Percentiles rank a stretch among this genome's conserved stretches.
phyloP scores from a whole-genome alignment of 345 rosid genomes.

The Sonneratia caseolaris region DNA sequence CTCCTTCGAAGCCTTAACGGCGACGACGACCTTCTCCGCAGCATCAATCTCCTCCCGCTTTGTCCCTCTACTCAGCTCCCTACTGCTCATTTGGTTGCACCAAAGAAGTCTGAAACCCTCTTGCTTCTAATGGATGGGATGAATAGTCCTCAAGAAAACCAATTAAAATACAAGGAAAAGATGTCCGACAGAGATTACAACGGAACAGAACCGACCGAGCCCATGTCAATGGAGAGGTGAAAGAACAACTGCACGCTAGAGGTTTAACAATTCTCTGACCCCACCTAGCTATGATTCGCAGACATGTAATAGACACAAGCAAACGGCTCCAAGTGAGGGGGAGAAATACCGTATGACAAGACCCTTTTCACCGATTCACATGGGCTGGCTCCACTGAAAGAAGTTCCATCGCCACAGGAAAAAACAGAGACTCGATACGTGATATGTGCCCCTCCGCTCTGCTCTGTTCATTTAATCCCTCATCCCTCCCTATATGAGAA shows the following conservation, averaged over 20 bases:
- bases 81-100: slow-evolving; percentile 5
- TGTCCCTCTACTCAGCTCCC: slow-evolving; percentile 29
- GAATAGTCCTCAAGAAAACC: slow-evolving; percentile 9
- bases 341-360: slow-evolving; percentile 33
- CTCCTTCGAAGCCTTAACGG: slow-evolving; percentile 93
- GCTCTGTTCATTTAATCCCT: neutral
- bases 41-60: slow-evolving; percentile 44
- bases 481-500: neutral
- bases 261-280: slow-evolving; percentile 28
- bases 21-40: slow-evolving; percentile 79
- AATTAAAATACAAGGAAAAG: slow-evolving; percentile 1
- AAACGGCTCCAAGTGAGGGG: slow-evolving; percentile 16
- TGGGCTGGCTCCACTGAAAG: slow-evolving; percentile 15
- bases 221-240: slow-evolving; percentile 6
- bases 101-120: neutral
- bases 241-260: slow-evolving; percentile 4
- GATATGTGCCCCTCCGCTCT: neutral
- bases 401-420: slow-evolving; percentile 3
- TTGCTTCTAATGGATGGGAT: neutral
- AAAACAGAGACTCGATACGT: neutral
- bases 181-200: neutral
- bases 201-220: neutral
- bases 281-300: slow-evolving; percentile 24
- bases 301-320: slow-evolving; percentile 25
- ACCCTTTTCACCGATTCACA: slow-evolving; percentile 34